Base-by-base conservation (phyloP, 2,329 filamentous ascomycete species). In the Colletotrichum aenigma region DNA sequence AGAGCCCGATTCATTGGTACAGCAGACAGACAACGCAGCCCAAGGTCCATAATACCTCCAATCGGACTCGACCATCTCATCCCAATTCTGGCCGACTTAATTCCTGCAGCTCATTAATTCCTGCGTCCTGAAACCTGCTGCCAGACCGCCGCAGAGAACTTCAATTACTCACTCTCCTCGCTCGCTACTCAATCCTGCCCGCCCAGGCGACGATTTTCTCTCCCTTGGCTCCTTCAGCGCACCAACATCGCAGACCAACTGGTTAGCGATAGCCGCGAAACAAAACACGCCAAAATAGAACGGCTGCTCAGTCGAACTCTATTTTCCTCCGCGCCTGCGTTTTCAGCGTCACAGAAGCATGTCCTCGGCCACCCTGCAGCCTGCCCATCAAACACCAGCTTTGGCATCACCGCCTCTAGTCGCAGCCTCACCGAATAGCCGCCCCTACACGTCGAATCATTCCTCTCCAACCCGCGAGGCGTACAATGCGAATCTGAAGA, bases 331-430 rank as follows among this genome's bases (percentile, higher is more conserved):
- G 58, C 65, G 56, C 60, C 66, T 70, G 64, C 55, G 56, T 74
- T 64, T 64, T 52, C 32, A 60, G 34, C 66, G 66, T 70, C 34
- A 82, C 86, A 89, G 87, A 84, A 92, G 91, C 91, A 91, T 89
- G 85, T 92, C 71, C 71, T 76, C 90, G 84, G 90, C 92, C 87
- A 90, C 90, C 80, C 86, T 94, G 82, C 92, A 93, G 84, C 86
- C 88, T 82, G 87, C 90, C 80, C 90, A 91, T 83, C 88, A 89
- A 81, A 85, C 87, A 79, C 85, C 86, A 77, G 85, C 86, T 77
- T 82, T 89, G 79, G 84, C 87, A 71, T 86, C 88, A 76, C 87
- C 88, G 78, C 87, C 89, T 78, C 85, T 90, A 77, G 83, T 66
- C 32, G 65, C 74, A 65, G 74, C 87, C 60, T 85, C 90, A 78